Evolutionary conservation across 768 basidiomycete genomes (phyloP).

Genomic region (Macrolepiota dolichaula): DNA sequence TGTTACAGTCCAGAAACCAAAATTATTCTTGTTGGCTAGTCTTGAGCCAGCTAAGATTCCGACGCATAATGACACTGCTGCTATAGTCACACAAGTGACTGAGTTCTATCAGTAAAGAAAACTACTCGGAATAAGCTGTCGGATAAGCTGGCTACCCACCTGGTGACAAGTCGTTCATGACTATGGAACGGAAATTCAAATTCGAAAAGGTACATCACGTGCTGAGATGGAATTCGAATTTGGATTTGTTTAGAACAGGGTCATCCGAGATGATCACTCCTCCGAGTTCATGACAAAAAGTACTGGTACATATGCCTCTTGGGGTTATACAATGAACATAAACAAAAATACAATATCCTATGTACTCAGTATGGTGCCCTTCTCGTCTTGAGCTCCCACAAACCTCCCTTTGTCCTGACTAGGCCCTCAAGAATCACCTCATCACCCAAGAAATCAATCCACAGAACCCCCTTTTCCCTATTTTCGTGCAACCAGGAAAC

Average conservation of each 20-base stretch:
- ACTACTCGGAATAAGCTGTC: too few species aligned
- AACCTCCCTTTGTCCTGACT: slow-evolving; percentile 46
- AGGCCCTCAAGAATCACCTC: slow-evolving; percentile 52
- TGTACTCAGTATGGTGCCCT: not conserved
- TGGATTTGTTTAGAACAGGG: too few species aligned
- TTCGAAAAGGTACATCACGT: too few species aligned
- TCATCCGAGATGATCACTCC: too few species aligned
- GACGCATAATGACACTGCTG: not conserved
- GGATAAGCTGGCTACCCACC: not conserved
- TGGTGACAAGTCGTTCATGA: not conserved
- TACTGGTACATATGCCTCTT: not conserved
- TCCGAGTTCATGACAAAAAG: not conserved
- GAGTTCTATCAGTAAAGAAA: not conserved
- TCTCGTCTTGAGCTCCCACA: slow-evolving; percentile 63
- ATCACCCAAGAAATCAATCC: slow-evolving; percentile 59
- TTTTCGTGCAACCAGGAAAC: slow-evolving; percentile 22
- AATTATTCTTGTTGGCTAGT: not conserved
- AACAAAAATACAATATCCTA: not conserved
- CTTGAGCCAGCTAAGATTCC: not conserved
- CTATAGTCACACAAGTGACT: not conserved
- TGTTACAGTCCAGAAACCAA: too few species aligned
- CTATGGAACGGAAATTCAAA: not conserved
- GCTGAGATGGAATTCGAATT: too few species aligned
- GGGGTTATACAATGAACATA: not conserved
- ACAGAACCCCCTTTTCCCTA: slow-evolving; percentile 45